Evolutionary conservation across 192 early-diverging fungal genomes (phyloP).

Genomic region (Haplosporangium gracile): DNA sequence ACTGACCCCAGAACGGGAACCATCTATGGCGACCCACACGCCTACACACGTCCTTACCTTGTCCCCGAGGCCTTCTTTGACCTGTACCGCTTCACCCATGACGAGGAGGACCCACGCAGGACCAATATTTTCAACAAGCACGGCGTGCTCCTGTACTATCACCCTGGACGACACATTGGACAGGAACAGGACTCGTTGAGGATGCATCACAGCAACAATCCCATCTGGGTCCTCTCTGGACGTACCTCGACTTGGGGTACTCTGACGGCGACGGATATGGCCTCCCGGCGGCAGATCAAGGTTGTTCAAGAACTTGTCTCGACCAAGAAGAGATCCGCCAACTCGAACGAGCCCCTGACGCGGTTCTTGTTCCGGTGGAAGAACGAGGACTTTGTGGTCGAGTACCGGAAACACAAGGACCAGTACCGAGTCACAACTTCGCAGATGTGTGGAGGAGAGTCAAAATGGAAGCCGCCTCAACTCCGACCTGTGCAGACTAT

Average conservation of each 20-base stretch:
- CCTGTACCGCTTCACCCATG: slow-evolving; percentile 34
- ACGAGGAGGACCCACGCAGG: slow-evolving; percentile 24
- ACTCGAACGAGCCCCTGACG: slow-evolving; percentile 32
- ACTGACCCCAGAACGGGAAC: slow-evolving; percentile 42
- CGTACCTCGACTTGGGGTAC: slow-evolving; percentile 46
- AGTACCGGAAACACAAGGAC: slow-evolving; percentile 52
- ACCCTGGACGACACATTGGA: slow-evolving; percentile 54
- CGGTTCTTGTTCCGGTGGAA: slow-evolving; percentile 56
- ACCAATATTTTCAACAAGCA: slow-evolving; percentile 50
- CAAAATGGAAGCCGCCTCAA: slow-evolving; percentile 39
- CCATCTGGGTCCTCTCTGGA: slow-evolving; percentile 39
- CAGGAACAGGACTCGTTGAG: slow-evolving; percentile 48
- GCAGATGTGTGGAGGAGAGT: slow-evolving; percentile 54
- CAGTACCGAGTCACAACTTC: slow-evolving; percentile 44
- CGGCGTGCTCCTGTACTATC: slow-evolving; percentile 31
- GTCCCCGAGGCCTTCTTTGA: slow-evolving; percentile 29
- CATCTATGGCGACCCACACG: slow-evolving; percentile 52
- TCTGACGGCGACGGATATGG: slow-evolving; percentile 33
- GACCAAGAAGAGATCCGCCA: slow-evolving; percentile 41
- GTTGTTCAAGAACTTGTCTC: slow-evolving; percentile 23
- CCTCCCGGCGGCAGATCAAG: slow-evolving; percentile 39
- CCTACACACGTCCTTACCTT: slow-evolving; percentile 31
- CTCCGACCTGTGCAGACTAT: slow-evolving; percentile 16
- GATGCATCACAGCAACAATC: slow-evolving; percentile 4
- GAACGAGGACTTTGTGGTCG: slow-evolving; percentile 42